These are phyloP conservation scores for Lepidium didymum DNA, from an alignment of 345 rosid genomes.

Conservation along the genomic window DNA sequence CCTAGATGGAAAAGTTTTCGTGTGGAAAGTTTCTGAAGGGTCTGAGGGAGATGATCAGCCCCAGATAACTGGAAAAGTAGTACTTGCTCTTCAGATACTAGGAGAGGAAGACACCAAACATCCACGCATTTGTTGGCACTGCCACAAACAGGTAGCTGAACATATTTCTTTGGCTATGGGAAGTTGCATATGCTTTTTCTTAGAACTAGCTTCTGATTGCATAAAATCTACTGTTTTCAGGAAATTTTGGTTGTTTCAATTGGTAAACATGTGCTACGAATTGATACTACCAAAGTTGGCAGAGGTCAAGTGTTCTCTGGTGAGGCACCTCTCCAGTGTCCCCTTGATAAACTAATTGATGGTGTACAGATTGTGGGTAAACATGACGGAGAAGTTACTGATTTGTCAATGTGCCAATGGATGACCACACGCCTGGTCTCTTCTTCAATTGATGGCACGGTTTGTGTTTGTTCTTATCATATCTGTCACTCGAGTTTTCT, in stretches of 20 bases:
- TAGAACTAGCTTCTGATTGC: slow-evolving; percentile 2
- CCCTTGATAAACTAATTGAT: slow-evolving; percentile 53
- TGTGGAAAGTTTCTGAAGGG: slow-evolving; percentile 77
- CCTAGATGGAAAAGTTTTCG: slow-evolving; percentile 64
- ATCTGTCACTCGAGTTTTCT: not conserved
- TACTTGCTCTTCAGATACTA: slow-evolving; percentile 57
- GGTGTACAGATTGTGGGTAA: slow-evolving; percentile 82
- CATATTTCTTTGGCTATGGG: slow-evolving; percentile 12
- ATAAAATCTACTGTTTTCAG: slow-evolving; percentile 31
- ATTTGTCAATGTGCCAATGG: slow-evolving; percentile 92
- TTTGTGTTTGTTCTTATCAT: slow-evolving; percentile 33
- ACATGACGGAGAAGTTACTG: slow-evolving; percentile 94
- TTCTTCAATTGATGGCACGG: slow-evolving; percentile 85
- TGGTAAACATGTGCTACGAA: slow-evolving; percentile 61
- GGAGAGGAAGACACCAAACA: slow-evolving; percentile 48
- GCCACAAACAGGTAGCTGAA: slow-evolving; percentile 82
- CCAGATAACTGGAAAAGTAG: slow-evolving; percentile 55
- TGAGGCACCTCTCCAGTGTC: slow-evolving; percentile 70
- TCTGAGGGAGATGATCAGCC: slow-evolving; percentile 66
- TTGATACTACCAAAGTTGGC: slow-evolving; percentile 72
- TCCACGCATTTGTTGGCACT: slow-evolving; percentile 94
- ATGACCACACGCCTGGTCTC: slow-evolving; percentile 77
- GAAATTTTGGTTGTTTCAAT: slow-evolving; percentile 75
- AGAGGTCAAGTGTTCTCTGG: slow-evolving; percentile 51
- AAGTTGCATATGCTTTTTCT: not conserved